phyloP scores from a whole-genome alignment of 2,329 filamentous ascomycete genomes.

The Camptophora hylomeconis region DNA sequence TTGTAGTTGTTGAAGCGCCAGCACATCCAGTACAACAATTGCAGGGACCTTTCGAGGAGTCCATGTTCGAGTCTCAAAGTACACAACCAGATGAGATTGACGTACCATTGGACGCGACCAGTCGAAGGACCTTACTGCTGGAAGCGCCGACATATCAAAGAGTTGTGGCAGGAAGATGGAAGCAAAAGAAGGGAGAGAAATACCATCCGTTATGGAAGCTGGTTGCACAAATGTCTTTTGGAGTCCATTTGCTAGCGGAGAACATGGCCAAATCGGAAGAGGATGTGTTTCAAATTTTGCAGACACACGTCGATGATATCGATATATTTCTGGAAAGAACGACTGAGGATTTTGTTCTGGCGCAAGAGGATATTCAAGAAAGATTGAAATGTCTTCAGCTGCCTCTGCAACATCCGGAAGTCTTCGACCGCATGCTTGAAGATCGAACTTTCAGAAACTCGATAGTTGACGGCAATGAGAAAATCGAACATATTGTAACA shows the following conservation, averaged over 20 bases:
- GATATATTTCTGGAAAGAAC: constrained; percentile 81
- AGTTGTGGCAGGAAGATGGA: constrained; percentile 63
- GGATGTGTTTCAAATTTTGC: constrained; percentile 78
- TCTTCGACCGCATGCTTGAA: constrained; percentile 79
- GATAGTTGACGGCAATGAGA: constrained; percentile 76
- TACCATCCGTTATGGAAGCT: constrained; percentile 85
- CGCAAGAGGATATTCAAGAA: constrained; percentile 64
- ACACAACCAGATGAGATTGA: constrained; percentile 18
- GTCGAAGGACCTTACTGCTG: constrained; percentile 53
- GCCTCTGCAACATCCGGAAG: constrained; percentile 66
- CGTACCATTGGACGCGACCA: constrained; percentile 26
- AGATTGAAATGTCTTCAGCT: constrained; percentile 69
- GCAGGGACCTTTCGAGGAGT: constrained; percentile 33
- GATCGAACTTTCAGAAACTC: constrained; percentile 70
- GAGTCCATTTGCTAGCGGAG: constrained; percentile 75
- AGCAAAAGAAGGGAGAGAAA: constrained; percentile 58
- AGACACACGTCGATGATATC: constrained; percentile 85
- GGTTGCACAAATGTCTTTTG: constrained; percentile 84
- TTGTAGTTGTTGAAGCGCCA: constrained; percentile 19
- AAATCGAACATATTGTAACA: constrained; percentile 79
- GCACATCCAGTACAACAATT: constrained; percentile 29
- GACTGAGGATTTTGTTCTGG: constrained; percentile 70
- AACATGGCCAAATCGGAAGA: constrained; percentile 77
- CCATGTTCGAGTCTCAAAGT: constrained; percentile 26
- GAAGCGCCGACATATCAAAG: constrained; percentile 55